A percentile compares a stretch with the other conserved stretches of the same genome.
phyloP scores from a whole-genome alignment of 2,329 filamentous ascomycete species.

The Penicillium sp. region DNA sequence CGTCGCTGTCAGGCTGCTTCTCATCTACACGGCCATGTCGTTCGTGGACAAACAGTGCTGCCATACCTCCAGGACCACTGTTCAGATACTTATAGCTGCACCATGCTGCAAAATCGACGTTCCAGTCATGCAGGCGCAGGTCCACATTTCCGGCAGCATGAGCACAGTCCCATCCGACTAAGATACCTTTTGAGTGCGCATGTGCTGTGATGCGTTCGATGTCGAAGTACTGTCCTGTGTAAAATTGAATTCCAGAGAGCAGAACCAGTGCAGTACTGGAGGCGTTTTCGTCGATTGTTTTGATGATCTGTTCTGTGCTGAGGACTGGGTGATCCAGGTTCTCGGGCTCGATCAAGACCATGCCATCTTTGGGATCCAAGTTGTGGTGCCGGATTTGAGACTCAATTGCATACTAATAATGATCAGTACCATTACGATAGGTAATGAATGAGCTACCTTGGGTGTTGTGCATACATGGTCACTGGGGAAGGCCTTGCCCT shows the following conservation, averaged over 20 bases:
- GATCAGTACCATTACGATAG: constrained; percentile 5
- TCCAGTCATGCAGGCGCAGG: constrained; percentile 78
- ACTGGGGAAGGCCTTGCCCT: constrained; percentile 86
- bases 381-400: constrained; percentile 74
- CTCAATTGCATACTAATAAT: constrained; percentile 71
- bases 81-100: constrained; percentile 96
- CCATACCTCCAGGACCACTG: constrained; percentile 77
- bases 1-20: constrained; percentile 36
- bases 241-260: constrained; percentile 86
- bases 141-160: constrained; percentile 84
- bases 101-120: constrained; percentile 89
- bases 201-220: constrained; percentile 75
- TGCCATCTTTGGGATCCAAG: constrained; percentile 62
- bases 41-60: constrained; percentile 76
- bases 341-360: constrained; percentile 71
- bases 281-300: constrained; percentile 71
- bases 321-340: constrained; percentile 56
- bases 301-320: constrained; percentile 67
- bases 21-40: constrained; percentile 56
- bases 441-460: not conserved
- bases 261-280: constrained; percentile 71
- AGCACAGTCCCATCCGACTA: constrained; percentile 84
- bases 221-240: constrained; percentile 85
- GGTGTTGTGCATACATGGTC: constrained; percentile 61
- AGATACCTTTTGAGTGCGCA: constrained; percentile 67